Base-by-base conservation (phyloP, 306 rosid genomes). In the Rubus parviflorus region DNA sequence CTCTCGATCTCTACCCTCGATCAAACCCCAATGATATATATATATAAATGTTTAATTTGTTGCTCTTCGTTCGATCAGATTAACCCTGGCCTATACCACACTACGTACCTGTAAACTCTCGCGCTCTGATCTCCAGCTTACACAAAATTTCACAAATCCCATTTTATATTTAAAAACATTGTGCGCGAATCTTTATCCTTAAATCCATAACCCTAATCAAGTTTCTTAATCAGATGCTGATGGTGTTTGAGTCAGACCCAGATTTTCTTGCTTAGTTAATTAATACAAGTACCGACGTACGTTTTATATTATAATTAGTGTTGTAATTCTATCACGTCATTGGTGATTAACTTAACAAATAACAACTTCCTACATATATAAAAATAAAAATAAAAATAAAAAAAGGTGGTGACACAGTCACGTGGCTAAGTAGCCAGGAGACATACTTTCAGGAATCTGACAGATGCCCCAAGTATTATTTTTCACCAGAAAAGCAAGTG, bases 401-500 rank as follows among this genome's bases (percentile, higher is more conserved):
- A 53, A n/a, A 5, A 22, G 40, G 10, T 37, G 4, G 66, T 25
- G 16, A 46, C 69, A 61, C 14, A 46, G 20, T 61, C 70, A 61
- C 58, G 78, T 74, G 78, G 78, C 8, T 41, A 12, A 13, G 51
- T 43, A 60, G 46, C 45, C 30, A 52, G 61, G 60, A 23, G 41
- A 46, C 78, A 74, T 46, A 74, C 47, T 74, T 74, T 46, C 8
- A 48, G 70, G 13, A 60, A 60, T 65, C 78, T 61, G 70, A 46
- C 78, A 60, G 58, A 38, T 23, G 69, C 69, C 69, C 68, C 20
- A 11, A 58, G 64, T 23, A 43, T 12, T 58, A 8, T 23, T 25
- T 58, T 57, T 57, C 77, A 60, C 57, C 70, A 60, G 58, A 74
- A 30, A 25, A 49, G 69, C 45, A 19, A 74, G 70, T 45, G 77